Base-by-base conservation (phyloP, 2,329 filamentous ascomycete genomes). In the Neopestalotiopsis clavispora region DNA sequence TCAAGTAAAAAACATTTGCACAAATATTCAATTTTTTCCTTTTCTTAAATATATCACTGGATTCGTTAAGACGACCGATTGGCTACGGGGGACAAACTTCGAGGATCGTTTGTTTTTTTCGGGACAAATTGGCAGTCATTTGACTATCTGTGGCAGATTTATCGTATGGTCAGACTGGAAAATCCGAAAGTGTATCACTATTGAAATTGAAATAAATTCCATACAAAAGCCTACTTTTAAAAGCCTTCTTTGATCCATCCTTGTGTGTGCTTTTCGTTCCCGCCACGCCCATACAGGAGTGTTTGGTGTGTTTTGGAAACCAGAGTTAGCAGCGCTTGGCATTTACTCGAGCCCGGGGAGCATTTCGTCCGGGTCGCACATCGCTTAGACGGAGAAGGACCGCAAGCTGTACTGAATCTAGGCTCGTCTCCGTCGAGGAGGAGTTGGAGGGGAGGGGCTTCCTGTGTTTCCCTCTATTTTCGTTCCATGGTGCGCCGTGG, bases 1-100 rank as follows among this genome's bases (percentile, higher is more conserved):
- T 66, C 64, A 66, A 66, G 28, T 66, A 66, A 66, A 28, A 28
- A 3, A 28, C 23, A 28, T 9, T 52, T 17, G 45, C 17, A 14
- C 4, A 5, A 49, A 49, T 49, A 49, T 28, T 28, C 42, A n/a
- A 14, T 7, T 49, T 1, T 10, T 52, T n/a, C 45, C n/a, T 52
- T 23, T 52, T 52, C 6, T 20, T 4, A n/a, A n/a, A 52, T 52
- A 4, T 52, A 9, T 28, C 6, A 12, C 10, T 2, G 45, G 45
- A 2, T 4, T 17, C 3, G n/a, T 9, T n/a, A 28, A 3, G 23
- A 28, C 23, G 23, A 28, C 23, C 23, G 23, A 28, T 28, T 28
- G 23, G 23, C 23, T n/a, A n/a, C 45, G 45, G n/a, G 45, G n/a
- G 45, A 7, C 45, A n/a, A 6, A 10, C 17, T 49, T 4, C n/a